Percentiles rank a stretch among this genome's conserved stretches.
These are phyloP conservation scores for Pseudogymnoascus sp. DNA, from an alignment of 2,329 filamentous ascomycete genomes.

Conservation along the genomic window DNA sequence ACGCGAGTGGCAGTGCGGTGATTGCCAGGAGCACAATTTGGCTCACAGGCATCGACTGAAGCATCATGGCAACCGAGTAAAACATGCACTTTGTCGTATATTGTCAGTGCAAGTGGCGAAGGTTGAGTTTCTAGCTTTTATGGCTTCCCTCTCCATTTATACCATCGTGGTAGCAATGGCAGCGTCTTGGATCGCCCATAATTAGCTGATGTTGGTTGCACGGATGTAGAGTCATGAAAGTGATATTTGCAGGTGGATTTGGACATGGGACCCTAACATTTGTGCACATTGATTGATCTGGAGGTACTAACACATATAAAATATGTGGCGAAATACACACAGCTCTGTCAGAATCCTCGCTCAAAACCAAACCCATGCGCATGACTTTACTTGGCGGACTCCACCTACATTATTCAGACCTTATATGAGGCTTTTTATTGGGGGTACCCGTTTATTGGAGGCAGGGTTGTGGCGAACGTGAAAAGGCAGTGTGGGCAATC, in stretches of 20 bases:
- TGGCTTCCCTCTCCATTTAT: neutral
- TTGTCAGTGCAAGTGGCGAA: neutral
- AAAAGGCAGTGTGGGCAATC: neutral
- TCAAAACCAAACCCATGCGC: neutral
- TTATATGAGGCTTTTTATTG: neutral
- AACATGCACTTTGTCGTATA: neutral
- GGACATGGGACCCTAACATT: constrained; percentile 1
- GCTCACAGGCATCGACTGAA: neutral
- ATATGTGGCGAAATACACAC: neutral
- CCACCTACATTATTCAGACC: constrained; percentile 5
- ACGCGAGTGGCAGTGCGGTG: neutral
- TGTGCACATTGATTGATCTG: neutral
- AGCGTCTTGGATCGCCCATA: neutral
- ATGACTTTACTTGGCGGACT: neutral
- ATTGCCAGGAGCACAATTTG: constrained; percentile 1
- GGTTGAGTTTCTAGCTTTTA: neutral
- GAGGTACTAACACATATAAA: neutral
- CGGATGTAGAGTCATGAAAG: neutral
- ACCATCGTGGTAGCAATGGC: neutral
- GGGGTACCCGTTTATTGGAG: neutral
- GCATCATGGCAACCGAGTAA: neutral
- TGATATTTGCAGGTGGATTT: neutral
- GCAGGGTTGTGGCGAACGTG: neutral
- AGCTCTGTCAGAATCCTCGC: neutral
- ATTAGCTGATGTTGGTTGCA: neutral